Evolutionary conservation across 345 rosid species (phyloP).

Genomic region (Mercurialis annua): DNA sequence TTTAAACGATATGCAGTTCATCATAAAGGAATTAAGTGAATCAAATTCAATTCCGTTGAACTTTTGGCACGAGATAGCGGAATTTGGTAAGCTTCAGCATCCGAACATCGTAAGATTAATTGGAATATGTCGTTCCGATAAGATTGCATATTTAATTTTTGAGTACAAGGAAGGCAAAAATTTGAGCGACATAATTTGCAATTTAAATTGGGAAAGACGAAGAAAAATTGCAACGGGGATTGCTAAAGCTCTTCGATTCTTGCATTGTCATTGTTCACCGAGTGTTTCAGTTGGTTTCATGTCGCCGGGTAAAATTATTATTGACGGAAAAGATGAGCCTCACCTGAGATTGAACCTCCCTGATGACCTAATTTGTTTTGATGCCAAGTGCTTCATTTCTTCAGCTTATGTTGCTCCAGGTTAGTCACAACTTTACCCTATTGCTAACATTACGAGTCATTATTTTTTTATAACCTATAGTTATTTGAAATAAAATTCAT

Average conservation of each 20-base stretch:
- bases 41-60: constrained; percentile 28
- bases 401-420: constrained; percentile 66
- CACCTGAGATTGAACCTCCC: constrained; percentile 44
- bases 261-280: constrained; percentile 48
- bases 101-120: constrained; percentile 54
- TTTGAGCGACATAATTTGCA: constrained; percentile 41
- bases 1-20: constrained; percentile 32
- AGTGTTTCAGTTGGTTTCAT: constrained; percentile 36
- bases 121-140: constrained; percentile 53
- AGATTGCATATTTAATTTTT: constrained; percentile 44
- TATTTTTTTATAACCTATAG: too few relatives aligned
- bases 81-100: constrained; percentile 44
- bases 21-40: constrained; percentile 43
- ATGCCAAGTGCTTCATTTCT: constrained; percentile 36
- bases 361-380: constrained; percentile 23
- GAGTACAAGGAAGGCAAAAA: constrained; percentile 53
- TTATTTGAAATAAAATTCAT: too few relatives aligned
- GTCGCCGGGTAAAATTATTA: constrained; percentile 51
- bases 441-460: too few relatives aligned
- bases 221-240: constrained; percentile 55
- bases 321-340: constrained; percentile 52
- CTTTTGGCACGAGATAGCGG: constrained; percentile 35
- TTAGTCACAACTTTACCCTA: constrained; percentile 20
- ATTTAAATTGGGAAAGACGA: constrained; percentile 61
- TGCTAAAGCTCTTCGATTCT: constrained; percentile 55